Base-by-base conservation (phyloP, 2,329 filamentous ascomycete species). In the Ilyonectria sp. region DNA sequence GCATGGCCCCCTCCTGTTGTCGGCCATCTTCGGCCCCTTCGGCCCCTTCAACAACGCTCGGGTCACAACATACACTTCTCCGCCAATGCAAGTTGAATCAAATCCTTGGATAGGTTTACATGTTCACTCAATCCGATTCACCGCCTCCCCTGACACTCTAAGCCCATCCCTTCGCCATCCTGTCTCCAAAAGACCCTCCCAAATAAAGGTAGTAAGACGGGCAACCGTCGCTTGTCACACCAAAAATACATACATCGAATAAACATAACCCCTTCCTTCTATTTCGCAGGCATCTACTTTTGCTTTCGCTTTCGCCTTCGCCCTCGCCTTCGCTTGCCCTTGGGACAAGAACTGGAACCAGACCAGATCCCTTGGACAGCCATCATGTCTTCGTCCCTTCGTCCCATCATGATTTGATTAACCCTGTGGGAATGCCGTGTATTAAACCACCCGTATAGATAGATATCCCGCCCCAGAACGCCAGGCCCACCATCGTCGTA, bases 361-460 rank as follows among this genome's bases (percentile, higher is more conserved):
- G 35, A 58, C 52, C 53, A 61, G 50, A 53, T 63, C 46, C 53
- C 69, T 47, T 60, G 58, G 55, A 71, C 59, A 69, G 71, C 69
- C 70, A 64, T 80, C 77, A 71, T 79, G 65, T 74, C 74, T 70
- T 79, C 77, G 71, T 80, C 73, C 75, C 71, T 62, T 79, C 77
- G 62, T 80, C 70, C 76, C 69, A 68, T 77, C 76, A 73, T 78
- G 70, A 70, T 70, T 69, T 67, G 72, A 77, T 76, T 69, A 72
- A 53, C 62, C 63, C 62, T 69, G 60, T 68, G 60, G 70, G 70
- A 67, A 73, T 68, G 63, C 69, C 65, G 52, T 74, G 59, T 73
- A 70, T 71, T 71, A 73, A 74, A 69, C 65, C 67, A 67, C 64
- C 70, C 63, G 61, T 75, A 75, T 69, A 69, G 61, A 67, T 72